Evolutionary conservation across 108 stramenopile species (phyloP), one percentile per base, ranked within the genome.

Genomic region (Cyclotella distinguenda): DNA sequence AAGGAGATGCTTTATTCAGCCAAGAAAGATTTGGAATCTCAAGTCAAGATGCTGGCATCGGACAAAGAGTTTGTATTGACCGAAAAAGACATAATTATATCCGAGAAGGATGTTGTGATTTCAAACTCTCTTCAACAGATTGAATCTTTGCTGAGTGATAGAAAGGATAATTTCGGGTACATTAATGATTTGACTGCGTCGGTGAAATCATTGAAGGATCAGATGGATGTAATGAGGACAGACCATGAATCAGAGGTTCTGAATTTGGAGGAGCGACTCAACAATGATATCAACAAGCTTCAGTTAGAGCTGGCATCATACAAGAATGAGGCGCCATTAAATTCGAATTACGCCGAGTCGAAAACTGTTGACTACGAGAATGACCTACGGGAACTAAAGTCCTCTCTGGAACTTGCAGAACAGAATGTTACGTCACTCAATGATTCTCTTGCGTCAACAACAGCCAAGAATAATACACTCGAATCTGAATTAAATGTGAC

Each of bases 61-160:
- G 76, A 77, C 33, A 77, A 77, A 32, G 76, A 77, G 50, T 77
- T 65, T 58, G 76, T 49, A 15, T 28, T 77, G 15, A 69, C 52
- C 15, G 76, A 77, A 27, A 63, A 69, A 49, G 64, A 63, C 28
- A 56, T 77, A 50, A 48, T 77, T 10, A 58, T 67, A 42, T 56
- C 39, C 30, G 75, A 77, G 25, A 77, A 70, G 22, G 68, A 77
- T 39, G 43, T n/a, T 52, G 45, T 69, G 18, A 70, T 69, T 59
- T 47, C 61, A 21, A 46, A 31, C n/a, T 69, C 68, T 1, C 22
- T 69, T 49, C 53, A 54, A 44, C 69, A 60, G 68, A 69, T 77
- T 48, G 76, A 77, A 22, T 28, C 6, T 0, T 58, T 65, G 63
- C 34, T 64, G 33, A 23, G 22, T 1, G 56, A 65, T 27, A 16